Evolutionary conservation across 2,329 filamentous ascomycete species (phyloP), one percentile per base, ranked within the genome.

Genomic region (Penicillium sp.): DNA sequence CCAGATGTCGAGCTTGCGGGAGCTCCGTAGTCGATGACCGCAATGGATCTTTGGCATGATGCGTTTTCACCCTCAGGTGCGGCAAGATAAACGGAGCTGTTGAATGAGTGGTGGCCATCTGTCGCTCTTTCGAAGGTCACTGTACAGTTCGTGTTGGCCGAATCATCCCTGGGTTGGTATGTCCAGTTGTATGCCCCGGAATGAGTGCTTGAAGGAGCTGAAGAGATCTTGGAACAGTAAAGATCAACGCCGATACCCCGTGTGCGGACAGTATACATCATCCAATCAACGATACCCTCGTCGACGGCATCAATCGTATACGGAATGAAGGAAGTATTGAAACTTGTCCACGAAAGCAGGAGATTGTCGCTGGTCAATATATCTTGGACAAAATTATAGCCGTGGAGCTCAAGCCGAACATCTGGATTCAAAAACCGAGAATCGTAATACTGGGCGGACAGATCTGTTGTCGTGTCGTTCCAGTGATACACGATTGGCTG

Each of bases 301-400:
- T 60, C 45, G 3, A 16, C 5, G n/a, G 56, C 45, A 45, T 51
- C 24, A 28, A 58, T 49, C 10, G 18, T 44, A 31, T 46, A 45
- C 42, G 43, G 58, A 39, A 41, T 54, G 42, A 46, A 58, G 6
- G 23, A 53, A 23, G 24, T 24, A 13, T 44, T 51, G 7, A 52
- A 18, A 15, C 49, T 54, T 10, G 47, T 60, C 57, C 57, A 60
- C 5, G 57, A 46, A 16, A 56, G 46, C 12, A 57, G 36, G 18
- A 56, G 51, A n/a, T 31, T 46, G 3, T 38, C 49, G n/a, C 38
- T 59, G 13, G 42, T 42, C 26, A 60, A 39, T 15, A 39, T 53
- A 16, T 54, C 54, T 16, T 47, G 33, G 10, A 58, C 52, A 2
- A 53, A 28, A 42, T 50, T 51, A 13, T 18, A 29, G 23, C 47